Evolutionary conservation across 2,329 filamentous ascomycete genomes (phyloP).

Genomic region (Fusarium albosuccineum): DNA sequence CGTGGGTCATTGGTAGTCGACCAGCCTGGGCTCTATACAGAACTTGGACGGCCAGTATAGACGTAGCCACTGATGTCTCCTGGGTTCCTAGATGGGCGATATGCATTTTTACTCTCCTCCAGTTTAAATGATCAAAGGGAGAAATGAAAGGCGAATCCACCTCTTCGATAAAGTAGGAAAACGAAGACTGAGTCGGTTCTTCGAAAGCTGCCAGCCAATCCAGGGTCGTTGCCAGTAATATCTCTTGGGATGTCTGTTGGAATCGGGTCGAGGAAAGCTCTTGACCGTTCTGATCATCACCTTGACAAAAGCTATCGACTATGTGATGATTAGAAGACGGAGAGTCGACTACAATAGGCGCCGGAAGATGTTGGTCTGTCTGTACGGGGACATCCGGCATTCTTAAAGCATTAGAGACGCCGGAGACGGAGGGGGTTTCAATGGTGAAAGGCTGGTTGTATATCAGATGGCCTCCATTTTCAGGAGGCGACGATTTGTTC

Average conservation of each 20-base stretch:
- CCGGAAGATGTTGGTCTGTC: not conserved
- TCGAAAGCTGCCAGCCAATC: constrained; percentile 8
- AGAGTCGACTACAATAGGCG: not conserved
- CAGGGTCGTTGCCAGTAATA: constrained; percentile 3
- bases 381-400: not conserved
- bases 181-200: constrained; percentile 7
- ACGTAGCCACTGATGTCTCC: not conserved
- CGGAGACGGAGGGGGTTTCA: not conserved
- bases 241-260: constrained; percentile 3
- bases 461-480: not conserved
- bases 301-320: not conserved
- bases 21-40: constrained; percentile 16
- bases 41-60: constrained; percentile 1
- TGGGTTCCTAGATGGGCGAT: constrained; percentile 7
- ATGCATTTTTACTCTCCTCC: constrained; percentile 12
- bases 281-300: not conserved
- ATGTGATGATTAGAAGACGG: not conserved
- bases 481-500: not conserved
- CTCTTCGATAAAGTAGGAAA: constrained; percentile 13
- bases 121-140: constrained; percentile 17
- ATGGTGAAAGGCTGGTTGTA: not conserved
- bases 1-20: constrained; percentile 12
- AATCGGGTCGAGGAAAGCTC: not conserved
- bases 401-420: not conserved
- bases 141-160: constrained; percentile 20